Percentiles rank a stretch among this genome's conserved stretches.
Evolutionary conservation across 1,284 basidiomycete species (phyloP).

Genomic region (Tausonia pullulans): DNA sequence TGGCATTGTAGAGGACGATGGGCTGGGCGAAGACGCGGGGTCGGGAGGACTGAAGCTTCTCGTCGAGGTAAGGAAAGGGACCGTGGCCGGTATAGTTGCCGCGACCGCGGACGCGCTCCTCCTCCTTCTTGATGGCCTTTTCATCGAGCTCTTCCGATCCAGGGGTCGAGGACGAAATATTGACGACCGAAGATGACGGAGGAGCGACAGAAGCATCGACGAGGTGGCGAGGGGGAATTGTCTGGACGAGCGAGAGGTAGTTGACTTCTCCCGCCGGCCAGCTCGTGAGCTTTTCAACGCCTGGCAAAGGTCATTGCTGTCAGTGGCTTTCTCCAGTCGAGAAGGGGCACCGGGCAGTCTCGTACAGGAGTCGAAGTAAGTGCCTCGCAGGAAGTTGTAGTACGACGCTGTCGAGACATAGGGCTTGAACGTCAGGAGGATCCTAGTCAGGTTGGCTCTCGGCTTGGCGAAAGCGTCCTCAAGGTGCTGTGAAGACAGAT

Average conservation of each 20-base stretch:
- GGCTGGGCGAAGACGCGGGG: slow-evolving; percentile 37
- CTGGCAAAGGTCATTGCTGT: too few relatives aligned
- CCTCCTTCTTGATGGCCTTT: slow-evolving; percentile 9
- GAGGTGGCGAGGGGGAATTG: slow-evolving; percentile 31
- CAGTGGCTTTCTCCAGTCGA: too few relatives aligned
- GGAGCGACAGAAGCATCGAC: slow-evolving; percentile 14
- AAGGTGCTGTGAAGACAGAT: slow-evolving; percentile 24
- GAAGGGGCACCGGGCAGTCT: too few relatives aligned
- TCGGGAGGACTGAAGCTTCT: slow-evolving; percentile 25
- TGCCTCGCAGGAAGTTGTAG: slow-evolving; percentile 35
- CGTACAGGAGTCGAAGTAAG: slow-evolving; percentile 35
- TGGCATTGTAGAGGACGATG: slow-evolving; percentile 37
- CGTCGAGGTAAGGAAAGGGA: slow-evolving; percentile 32
- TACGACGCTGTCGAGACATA: slow-evolving; percentile 36
- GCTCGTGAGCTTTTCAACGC: not conserved
- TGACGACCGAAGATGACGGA: slow-evolving; percentile 11
- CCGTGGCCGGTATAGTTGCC: slow-evolving; percentile 34
- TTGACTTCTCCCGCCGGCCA: not conserved
- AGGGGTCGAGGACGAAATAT: slow-evolving; percentile 17
- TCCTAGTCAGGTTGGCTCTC: slow-evolving; percentile 25
- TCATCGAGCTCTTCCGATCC: slow-evolving; percentile 18
- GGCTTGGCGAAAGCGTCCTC: slow-evolving; percentile 32
- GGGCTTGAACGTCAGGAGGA: slow-evolving; percentile 34
- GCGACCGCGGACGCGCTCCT: slow-evolving; percentile 19
- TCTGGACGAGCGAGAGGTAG: slow-evolving; percentile 32